Evolutionary conservation across 176 grass and related monocot species (phyloP), one percentile per base, ranked within the genome.

Genomic region (Rhipidocladum racemiflorum): DNA sequence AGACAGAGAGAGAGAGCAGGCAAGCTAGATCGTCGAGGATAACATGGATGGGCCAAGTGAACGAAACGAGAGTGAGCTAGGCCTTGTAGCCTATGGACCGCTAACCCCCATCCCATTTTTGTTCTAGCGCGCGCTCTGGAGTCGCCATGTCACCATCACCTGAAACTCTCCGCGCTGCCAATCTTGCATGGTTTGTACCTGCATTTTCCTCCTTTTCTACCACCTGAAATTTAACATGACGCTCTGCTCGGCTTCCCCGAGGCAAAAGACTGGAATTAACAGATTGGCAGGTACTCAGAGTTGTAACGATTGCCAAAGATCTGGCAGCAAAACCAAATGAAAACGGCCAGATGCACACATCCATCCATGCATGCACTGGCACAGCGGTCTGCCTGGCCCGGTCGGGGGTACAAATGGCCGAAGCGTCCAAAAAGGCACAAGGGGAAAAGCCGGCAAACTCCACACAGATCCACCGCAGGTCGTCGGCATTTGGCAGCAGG

Each of bases 301-400:
- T 44, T 40, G 75, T 86, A 65, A 42, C 67, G 73, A 77, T 48
- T 77, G 77, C 25, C 74, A 18, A 85, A 72, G 75, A 36, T 20
- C 50, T 35, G 73, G 16, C 3, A 30, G 39, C 28, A 63, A 35
- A 65, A 24, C 7, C 7, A 24, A 46, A 32, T 0, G 0, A 29
- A 35, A 42, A 17, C 14, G 68, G n/a, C 17, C 11, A 38, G 70
- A 29, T 7, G 77, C 50, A 21, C 50, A 53, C 20, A 9, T 21
- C 51, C 21, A 23, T 10, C 8, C 53, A 3, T 23, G 32, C 32
- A 34, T 34, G 32, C 4, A 34, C 53, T 9, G 53, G 8, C 39
- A 9, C 65, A 32, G 30, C 30, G 30, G 30, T 32, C 30, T 70
- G 21, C 4, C 68, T 29, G 13, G 68, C 45, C 20, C 15, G 7